Base-by-base conservation (phyloP, 352 stramenopile species). In the Saprolegnia diclina region DNA sequence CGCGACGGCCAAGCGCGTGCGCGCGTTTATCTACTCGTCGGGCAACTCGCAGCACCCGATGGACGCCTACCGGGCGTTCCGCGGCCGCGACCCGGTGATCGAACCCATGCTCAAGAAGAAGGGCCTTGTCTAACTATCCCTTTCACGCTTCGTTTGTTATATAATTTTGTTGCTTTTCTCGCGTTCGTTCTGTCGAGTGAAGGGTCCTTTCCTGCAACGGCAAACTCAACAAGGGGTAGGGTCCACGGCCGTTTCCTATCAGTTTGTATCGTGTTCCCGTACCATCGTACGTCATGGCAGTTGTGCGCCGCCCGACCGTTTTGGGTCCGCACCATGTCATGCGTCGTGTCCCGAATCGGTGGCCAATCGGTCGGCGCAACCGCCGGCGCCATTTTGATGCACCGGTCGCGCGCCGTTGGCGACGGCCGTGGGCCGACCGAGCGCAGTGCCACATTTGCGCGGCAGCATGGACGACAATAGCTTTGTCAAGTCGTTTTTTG, bases 41-140 rank as follows among this genome's bases (percentile, higher is more conserved):
- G 81, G 81, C 11, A 88, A 88, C 69, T 86, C 78, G 38, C 63
- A 65, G 13, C 71, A 80, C 37, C 81, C 79, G 1, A 76, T 87
- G 59, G 72, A 87, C 54, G 65, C 82, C 0, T 89, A 85, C 59
- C 68, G 73, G 21, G 65, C 57, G 24, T 88, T 89, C 61, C 76
- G 81, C 61, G 81, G 81, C 14, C 66, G 81, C 18, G 81, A 89
- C 67, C 81, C 81, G 53, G 74, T 82, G 37, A 86, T 86, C 56
- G 75, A 79, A n/a, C 81, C 77, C 38, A 77, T 89, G 69, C 67
- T 89, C n/a, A 74, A 83, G 48, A 87, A 89, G 59, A 78, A 79
- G 44, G 74, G 75, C 19, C 64, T 87, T 56, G 61, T 76, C 37
- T 74, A 68, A 54, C 2, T 54, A 54, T 35, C 29, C 29, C 29